phyloP scores from a whole-genome alignment of 2,329 filamentous ascomycete genomes.

The Colletotrichum sp. region DNA sequence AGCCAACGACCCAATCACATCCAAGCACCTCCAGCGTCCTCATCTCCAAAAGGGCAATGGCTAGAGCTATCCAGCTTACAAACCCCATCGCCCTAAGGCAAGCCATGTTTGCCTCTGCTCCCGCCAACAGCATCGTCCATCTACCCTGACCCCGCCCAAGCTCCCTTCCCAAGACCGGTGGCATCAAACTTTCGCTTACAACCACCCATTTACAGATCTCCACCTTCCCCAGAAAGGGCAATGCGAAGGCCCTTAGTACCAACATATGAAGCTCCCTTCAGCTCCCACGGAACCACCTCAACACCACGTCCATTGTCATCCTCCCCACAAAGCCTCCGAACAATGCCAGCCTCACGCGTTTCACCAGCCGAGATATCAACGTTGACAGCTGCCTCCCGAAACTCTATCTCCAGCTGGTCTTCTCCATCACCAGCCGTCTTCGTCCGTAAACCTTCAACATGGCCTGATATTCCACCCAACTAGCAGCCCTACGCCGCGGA shows the following conservation, averaged over 20 bases:
- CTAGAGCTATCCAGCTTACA: neutral
- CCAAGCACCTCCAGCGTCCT: neutral
- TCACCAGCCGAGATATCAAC: neutral
- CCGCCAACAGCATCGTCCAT: neutral
- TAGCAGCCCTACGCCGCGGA: neutral
- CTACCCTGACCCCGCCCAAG: neutral
- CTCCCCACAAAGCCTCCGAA: neutral
- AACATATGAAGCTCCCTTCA: neutral
- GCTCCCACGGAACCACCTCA: neutral
- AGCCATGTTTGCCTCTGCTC: neutral
- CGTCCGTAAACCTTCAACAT: neutral
- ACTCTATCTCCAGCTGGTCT: neutral
- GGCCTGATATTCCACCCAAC: neutral
- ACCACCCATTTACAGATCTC: neutral
- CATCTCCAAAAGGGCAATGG: neutral
- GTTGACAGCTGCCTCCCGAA: neutral
- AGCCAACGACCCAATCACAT: neutral
- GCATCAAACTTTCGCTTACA: neutral
- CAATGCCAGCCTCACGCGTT: neutral
- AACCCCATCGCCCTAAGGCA: neutral
- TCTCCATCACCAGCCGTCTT: neutral
- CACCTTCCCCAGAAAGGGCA: neutral
- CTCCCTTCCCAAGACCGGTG: neutral
- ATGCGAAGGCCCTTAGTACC: neutral
- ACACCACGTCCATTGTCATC: neutral